Conservation (phyloP, 768 basidiomycete species). For the Mycena filopes region DNA sequence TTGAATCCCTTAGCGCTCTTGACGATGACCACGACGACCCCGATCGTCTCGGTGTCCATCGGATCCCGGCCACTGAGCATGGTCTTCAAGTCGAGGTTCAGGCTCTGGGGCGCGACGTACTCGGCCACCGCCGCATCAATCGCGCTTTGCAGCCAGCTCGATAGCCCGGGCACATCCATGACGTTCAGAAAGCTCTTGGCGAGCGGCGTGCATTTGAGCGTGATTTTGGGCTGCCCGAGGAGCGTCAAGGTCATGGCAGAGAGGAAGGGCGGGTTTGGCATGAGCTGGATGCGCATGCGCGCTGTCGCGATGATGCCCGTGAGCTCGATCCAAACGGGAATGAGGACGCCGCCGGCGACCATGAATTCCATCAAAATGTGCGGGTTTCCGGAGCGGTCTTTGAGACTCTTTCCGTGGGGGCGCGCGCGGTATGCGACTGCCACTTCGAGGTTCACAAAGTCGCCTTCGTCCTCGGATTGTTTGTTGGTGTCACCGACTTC, state of each 20-base stretch:
- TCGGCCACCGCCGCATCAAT: slow-evolving; percentile 71
- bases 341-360: slow-evolving; percentile 54
- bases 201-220: slow-evolving; percentile 73
- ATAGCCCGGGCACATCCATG: slow-evolving; percentile 81
- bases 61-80: slow-evolving; percentile 68
- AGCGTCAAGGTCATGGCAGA: slow-evolving; percentile 64
- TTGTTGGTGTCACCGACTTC: slow-evolving; percentile 43
- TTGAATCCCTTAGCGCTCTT: slow-evolving; percentile 66
- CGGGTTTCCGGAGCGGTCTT: slow-evolving; percentile 63
- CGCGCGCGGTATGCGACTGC: slow-evolving; percentile 73
- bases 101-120: slow-evolving; percentile 77
- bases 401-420: slow-evolving; percentile 52
- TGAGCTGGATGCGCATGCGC: slow-evolving; percentile 77
- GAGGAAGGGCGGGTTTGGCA: slow-evolving; percentile 73
- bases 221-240: slow-evolving; percentile 75
- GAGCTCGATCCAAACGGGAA: slow-evolving; percentile 79
- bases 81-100: slow-evolving; percentile 76
- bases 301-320: slow-evolving; percentile 72
- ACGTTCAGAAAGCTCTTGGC: slow-evolving; percentile 73
- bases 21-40: slow-evolving; percentile 73
- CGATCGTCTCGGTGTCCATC: slow-evolving; percentile 73
- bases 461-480: slow-evolving; percentile 51
- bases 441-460: slow-evolving; percentile 76
- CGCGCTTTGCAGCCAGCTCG: slow-evolving; percentile 72
- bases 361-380: slow-evolving; percentile 79